Percentiles rank a stretch among this genome's conserved stretches.
phyloP scores from a whole-genome alignment of 768 basidiomycete genomes.

The Amanita fuliginea region DNA sequence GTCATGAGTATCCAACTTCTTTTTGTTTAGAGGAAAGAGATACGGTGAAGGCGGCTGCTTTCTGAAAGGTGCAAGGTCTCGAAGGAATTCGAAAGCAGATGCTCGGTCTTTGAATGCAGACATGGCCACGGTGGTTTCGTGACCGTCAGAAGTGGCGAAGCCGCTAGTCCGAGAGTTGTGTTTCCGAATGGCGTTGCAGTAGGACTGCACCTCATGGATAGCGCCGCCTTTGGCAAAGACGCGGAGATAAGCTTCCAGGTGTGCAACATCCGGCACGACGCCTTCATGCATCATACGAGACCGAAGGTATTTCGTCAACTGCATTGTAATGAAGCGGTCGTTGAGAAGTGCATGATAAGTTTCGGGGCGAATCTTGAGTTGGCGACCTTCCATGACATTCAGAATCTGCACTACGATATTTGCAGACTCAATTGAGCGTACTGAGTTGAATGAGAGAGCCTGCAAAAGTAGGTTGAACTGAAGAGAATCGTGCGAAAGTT shows the following conservation, averaged over 20 bases:
- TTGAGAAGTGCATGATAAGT: conserved; percentile 36
- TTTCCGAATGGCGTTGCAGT: conserved; percentile 25
- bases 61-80: conserved; percentile 14
- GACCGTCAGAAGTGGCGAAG: conserved; percentile 12
- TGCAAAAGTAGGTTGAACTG: conserved; percentile 46
- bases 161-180: not conserved
- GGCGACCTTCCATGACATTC: conserved; percentile 33
- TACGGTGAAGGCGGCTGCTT: conserved; percentile 5
- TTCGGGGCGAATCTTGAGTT: conserved; percentile 25
- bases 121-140: conserved; percentile 33
- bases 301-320: conserved; percentile 37
- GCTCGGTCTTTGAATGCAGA: conserved; percentile 27
- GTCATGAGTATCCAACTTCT: conserved; percentile 29
- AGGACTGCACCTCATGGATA: conserved; percentile 28
- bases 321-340: conserved; percentile 39
- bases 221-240: conserved; percentile 34
- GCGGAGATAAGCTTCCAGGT: conserved; percentile 39
- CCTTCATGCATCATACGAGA: conserved; percentile 29
- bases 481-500: conserved; percentile 16
- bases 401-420: conserved; percentile 30
- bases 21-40: conserved; percentile 13
- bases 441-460: conserved; percentile 32
- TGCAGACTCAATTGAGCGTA: conserved; percentile 26
- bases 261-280: conserved; percentile 25
- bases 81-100: conserved; percentile 38